Evolutionary conservation across 306 rosid species (phyloP), one percentile per base, ranked within the genome.

Genomic region (Glycine latifolia): DNA sequence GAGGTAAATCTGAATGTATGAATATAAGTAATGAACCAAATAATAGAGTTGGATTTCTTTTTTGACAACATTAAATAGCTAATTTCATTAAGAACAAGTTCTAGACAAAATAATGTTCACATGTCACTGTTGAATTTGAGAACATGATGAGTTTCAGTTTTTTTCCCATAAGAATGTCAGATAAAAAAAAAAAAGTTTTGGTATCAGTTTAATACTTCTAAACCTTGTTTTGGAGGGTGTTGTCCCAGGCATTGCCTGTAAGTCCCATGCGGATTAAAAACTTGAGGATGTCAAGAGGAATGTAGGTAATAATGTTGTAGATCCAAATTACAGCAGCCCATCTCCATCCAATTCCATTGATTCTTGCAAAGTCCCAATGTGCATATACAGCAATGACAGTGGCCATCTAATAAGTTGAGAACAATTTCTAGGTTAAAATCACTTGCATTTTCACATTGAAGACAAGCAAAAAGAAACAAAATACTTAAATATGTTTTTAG

Each of bases 271-370:
- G 94, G 49, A 89, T 93, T 5, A 79, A 7, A 60, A 93, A 93
- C 87, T 91, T 93, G 78, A 93, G 90, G 66, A 91, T 49, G 61
- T 93, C 98, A 8, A 93, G 97, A 66, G 98, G 98, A 84, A 93
- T 50, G 67, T 93, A 93, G 13, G 97, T 93, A 31, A 93, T 4
- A 53, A 93, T 3, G 54, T 92, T 93, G 85, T 56, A 93, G 73
- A 90, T 1, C 98, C 98, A 93, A 59, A 93, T 93, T 13, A 31
- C 91, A 67, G 93, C 98, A n/a, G 97, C 94, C 98, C 98, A 93
- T 59, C 76, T 70, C 98, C 98, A 93, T 0, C 97, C 98, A 62
- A 93, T 14, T 72, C 98, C 98, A 0, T 81, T 8, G 83, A 91
- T 89, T 82, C 83, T 85, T 9, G 97, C 97, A 12, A 93, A 93